Percentiles rank a stretch among this genome's conserved stretches.
These are phyloP conservation scores for Pharnaceum exiguum DNA, from an alignment of 148 eudicot species.

Conservation along the genomic window DNA sequence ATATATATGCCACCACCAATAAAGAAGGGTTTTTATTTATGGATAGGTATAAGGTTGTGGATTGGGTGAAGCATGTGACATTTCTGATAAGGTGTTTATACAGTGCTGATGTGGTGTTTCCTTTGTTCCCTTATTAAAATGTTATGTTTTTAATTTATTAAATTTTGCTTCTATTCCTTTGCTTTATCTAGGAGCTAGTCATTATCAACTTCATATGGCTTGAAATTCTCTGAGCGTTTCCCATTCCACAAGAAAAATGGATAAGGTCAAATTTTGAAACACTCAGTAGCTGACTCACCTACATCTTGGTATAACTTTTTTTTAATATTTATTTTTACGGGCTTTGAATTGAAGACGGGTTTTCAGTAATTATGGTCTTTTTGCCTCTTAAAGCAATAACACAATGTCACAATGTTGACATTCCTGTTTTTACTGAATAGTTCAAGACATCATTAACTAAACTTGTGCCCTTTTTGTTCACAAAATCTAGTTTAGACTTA, in stretches of 20 bases:
- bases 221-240: slow-evolving; percentile 23
- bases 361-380: neutral
- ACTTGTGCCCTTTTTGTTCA: neutral
- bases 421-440: neutral
- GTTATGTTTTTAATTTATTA: neutral
- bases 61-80: slow-evolving; percentile 3
- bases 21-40: slow-evolving; percentile 5
- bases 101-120: slow-evolving; percentile 19
- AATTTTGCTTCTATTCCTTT: neutral
- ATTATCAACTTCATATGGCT: slow-evolving; percentile 20
- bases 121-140: neutral
- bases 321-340: neutral
- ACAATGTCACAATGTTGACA: slow-evolving; percentile 3
- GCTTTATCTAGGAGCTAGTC: slow-evolving; percentile 22
- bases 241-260: slow-evolving; percentile 39
- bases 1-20: neutral
- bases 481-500: neutral
- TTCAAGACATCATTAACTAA: slow-evolving; percentile 1
- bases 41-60: slow-evolving; percentile 24
- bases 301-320: neutral
- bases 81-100: slow-evolving; percentile 11
- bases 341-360: neutral
- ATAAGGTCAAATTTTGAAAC: slow-evolving; percentile 40
- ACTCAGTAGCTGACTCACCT: slow-evolving; percentile 25
- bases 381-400: slow-evolving; percentile 22